Base-by-base conservation (phyloP, 108 stramenopile species). In the Pelagomonas calceolata region DNA sequence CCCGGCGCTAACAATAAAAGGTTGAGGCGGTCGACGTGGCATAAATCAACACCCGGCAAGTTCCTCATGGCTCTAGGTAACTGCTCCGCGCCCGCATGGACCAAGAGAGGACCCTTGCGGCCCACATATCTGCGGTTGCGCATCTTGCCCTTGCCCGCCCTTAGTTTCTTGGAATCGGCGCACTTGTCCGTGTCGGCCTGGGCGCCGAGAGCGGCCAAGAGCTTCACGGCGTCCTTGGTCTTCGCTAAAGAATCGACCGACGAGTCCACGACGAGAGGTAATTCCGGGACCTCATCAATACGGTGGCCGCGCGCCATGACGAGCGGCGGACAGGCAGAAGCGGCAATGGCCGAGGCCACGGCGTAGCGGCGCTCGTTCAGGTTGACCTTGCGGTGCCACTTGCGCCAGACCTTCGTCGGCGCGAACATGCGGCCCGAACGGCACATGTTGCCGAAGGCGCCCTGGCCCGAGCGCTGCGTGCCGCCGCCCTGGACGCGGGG, bases 341-440 rank as follows among this genome's bases (percentile, higher is more conserved):
- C 98, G 70, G 98, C 98, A 66, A 99, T 80, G 43, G 96, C 94
- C 33, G 98, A 99, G 35, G 94, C 92, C 34, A 95, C 92, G 71
- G 98, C 98, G 78, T 94, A 97, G 29, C 93, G 86, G 87, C 90
- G 90, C 83, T 97, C 95, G 81, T 86, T 94, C 74, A 87, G 75
- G 84, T 94, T 96, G 82, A 96, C 91, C 88, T 93, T 92, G 76
- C 89, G 86, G 87, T 97, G 96, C 98, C 98, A 99, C 86, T 91
- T 93, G 75, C 98, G 87, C 96, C 96, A 99, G 65, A 92, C 96
- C 90, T 97, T 96, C 87, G 96, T 97, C 77, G 98, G 98, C 30
- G 89, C 89, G 79, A 96, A 99, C 96, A 99, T 99, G 77, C 95
- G 93, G 75, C 97, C 97, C 46, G 87, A 84, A 75, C 92, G 92